Conservation (phyloP, 352 stramenopile species). For the Thalassiosira hispida region DNA sequence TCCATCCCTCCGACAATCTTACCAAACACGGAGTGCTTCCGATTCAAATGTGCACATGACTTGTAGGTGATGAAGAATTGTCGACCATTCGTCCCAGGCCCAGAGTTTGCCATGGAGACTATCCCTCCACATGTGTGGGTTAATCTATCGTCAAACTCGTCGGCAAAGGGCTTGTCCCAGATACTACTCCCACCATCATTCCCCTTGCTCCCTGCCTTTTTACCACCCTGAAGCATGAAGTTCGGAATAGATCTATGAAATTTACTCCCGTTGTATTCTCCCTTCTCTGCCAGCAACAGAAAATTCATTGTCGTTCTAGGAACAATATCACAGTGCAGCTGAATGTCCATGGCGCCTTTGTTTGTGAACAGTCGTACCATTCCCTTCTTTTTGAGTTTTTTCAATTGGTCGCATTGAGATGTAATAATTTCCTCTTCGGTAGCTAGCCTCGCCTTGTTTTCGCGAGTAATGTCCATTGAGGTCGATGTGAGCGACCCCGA, state of each 20-base stretch:
- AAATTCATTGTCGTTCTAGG: slow-evolving; percentile 97
- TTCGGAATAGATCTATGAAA: slow-evolving; percentile 97
- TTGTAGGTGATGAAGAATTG: slow-evolving; percentile 99
- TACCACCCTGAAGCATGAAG: slow-evolving; percentile 94
- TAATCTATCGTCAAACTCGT: slow-evolving; percentile 97
- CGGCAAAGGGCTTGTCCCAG: slow-evolving; percentile 92
- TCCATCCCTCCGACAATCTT: slow-evolving; percentile 93
- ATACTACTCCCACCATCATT: slow-evolving; percentile 89
- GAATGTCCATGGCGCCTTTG: slow-evolving; percentile 93
- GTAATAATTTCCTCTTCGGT: slow-evolving; percentile 86
- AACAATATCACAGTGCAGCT: slow-evolving; percentile 96
- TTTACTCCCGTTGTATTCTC: slow-evolving; percentile 93
- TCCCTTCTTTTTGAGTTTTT: slow-evolving; percentile 94
- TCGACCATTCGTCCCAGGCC: slow-evolving; percentile 93
- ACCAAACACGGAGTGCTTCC: slow-evolving; percentile 97
- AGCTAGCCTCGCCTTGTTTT: slow-evolving; percentile 72
- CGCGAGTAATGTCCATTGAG: slow-evolving; percentile 79
- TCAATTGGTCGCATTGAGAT: slow-evolving; percentile 88
- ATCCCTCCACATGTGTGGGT: slow-evolving; percentile 91
- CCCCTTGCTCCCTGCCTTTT: slow-evolving; percentile 60
- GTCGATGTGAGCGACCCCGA: slow-evolving; percentile 96
- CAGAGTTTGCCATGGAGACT: slow-evolving; percentile 97
- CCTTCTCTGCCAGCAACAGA: slow-evolving; percentile 90
- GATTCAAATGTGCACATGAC: slow-evolving; percentile 94
- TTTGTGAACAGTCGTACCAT: slow-evolving; percentile 95